Base-by-base conservation (phyloP, 2,329 filamentous ascomycete genomes). In the Neurospora sp. region DNA sequence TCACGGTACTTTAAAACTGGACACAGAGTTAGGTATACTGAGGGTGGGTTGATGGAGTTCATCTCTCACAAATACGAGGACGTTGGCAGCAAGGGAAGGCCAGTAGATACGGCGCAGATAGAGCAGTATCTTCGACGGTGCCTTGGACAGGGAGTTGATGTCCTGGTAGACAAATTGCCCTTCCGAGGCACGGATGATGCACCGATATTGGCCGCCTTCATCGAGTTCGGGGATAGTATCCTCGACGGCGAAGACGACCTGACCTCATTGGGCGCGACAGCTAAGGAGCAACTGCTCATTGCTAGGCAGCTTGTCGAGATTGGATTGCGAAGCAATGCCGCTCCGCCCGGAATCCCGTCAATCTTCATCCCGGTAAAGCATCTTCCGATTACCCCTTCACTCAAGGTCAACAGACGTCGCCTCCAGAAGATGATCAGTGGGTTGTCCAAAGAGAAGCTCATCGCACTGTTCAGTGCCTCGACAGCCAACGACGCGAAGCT, bases 341-440 rank as follows among this genome's bases (percentile, higher is more conserved):
- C 83, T 0, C 74, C 76, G 1, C 78, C 82, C 68, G 82, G 82
- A 74, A 77, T 85, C n/a, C 85, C 85, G 0, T 78, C 80, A 0
- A 78, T 83, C 2, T 86, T 84, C 67, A 79, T 87, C 2, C 85
- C 85, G 0, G 77, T 87, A 28, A 80, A 79, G 66, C 75, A 79
- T 11, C 79, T 87, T 23, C 85, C 85, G 0, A 74, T 86, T 28
- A 86, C 84, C 0, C 78, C 81, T 0, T 84, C 84, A 0, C 79
- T 86, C 68, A 84, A 87, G 73, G 80, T 86, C 52, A 83, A 86
- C 72, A 80, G 84, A 1, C 78, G 81, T 19, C 82, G 81, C 68
- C 79, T 87, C 8, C 82, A 83, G 70, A 82, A 80, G 71, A 79
- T 83, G 71, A 82, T 83, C 38, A 74, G 80, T 0, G 79, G 80